phyloP scores from a whole-genome alignment of 805 yeast species.

The Cyberlindnera subsufficiens region DNA sequence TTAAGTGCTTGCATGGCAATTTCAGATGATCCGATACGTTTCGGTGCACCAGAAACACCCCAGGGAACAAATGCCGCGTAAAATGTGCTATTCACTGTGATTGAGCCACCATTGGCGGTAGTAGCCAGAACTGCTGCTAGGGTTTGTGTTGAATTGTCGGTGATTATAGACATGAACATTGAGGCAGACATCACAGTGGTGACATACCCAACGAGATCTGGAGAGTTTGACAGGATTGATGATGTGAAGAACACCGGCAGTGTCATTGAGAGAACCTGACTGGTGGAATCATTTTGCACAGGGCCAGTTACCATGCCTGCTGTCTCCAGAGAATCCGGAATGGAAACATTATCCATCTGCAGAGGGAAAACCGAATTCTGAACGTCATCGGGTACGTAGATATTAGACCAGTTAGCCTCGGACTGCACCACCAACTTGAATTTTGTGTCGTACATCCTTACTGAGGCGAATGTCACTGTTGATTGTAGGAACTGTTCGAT shows the following conservation, averaged over 20 bases:
- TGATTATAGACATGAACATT: conserved; percentile 29
- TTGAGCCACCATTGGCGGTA: conserved; percentile 14
- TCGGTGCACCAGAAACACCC: conserved; percentile 11
- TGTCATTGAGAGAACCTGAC: conserved; percentile 67
- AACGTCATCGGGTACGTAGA: conserved; percentile 25
- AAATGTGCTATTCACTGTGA: conserved; percentile 28
- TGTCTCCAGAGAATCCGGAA: conserved; percentile 35
- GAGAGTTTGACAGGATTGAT: conserved; percentile 50
- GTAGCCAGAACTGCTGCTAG: conserved; percentile 19
- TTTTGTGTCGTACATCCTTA: conserved; percentile 60
- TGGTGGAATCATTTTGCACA: conserved; percentile 30
- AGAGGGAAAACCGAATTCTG: conserved; percentile 44
- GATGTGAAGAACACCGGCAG: conserved; percentile 68
- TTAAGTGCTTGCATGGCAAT: conserved; percentile 31
- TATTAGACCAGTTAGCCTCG: conserved; percentile 34
- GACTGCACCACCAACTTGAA: conserved; percentile 41
- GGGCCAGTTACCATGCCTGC: conserved; percentile 68
- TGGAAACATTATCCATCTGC: conserved; percentile 34
- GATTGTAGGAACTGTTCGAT: conserved; percentile 60
- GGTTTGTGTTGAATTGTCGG: conserved; percentile 9
- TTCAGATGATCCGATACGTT: conserved; percentile 25
- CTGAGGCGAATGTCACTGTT: conserved; percentile 56
- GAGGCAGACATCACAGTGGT: conserved; percentile 51
- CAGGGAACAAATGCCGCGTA: conserved; percentile 32
- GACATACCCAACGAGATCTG: conserved; percentile 60